phyloP scores from a whole-genome alignment of 768 basidiomycete genomes.

The Lentinula boryana region DNA sequence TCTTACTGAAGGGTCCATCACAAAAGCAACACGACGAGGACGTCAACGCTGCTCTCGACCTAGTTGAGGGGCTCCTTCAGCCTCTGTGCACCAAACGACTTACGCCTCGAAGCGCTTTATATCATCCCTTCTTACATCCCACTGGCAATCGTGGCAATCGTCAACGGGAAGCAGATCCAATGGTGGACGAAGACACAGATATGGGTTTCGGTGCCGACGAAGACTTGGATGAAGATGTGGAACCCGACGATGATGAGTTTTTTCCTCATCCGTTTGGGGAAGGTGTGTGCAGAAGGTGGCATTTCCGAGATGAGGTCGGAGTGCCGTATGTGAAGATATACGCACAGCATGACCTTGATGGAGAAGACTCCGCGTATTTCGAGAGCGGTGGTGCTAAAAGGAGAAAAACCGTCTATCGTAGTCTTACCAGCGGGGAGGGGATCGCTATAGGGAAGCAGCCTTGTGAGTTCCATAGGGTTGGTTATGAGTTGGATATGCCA shows the following conservation, averaged over 20 bases:
- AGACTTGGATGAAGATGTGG: slow-evolving; percentile 15
- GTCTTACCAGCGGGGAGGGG: slow-evolving; percentile 38
- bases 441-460: slow-evolving; percentile 54
- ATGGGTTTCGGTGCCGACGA: neutral
- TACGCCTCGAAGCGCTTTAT: slow-evolving; percentile 71
- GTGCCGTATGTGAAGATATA: slow-evolving; percentile 47
- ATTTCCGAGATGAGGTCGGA: slow-evolving; percentile 52
- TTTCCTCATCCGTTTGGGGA: slow-evolving; percentile 65
- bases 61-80: slow-evolving; percentile 69
- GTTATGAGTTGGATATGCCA: slow-evolving; percentile 14
- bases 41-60: slow-evolving; percentile 63
- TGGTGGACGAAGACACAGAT: slow-evolving; percentile 1
- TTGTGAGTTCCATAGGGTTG: slow-evolving; percentile 53
- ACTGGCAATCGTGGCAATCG: neutral
- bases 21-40: slow-evolving; percentile 42
- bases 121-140: slow-evolving; percentile 65
- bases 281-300: slow-evolving; percentile 60
- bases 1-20: slow-evolving; percentile 10
- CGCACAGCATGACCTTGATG: too few species aligned
- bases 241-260: slow-evolving; percentile 52
- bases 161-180: neutral
- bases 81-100: slow-evolving; percentile 74
- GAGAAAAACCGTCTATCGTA: slow-evolving; percentile 18
- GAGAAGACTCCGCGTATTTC: slow-evolving; percentile 16
- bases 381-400: slow-evolving; percentile 12